These are phyloP conservation scores for Helotiales sp. DNA, from an alignment of 2,329 filamentous ascomycete species.

Conservation along the genomic window DNA sequence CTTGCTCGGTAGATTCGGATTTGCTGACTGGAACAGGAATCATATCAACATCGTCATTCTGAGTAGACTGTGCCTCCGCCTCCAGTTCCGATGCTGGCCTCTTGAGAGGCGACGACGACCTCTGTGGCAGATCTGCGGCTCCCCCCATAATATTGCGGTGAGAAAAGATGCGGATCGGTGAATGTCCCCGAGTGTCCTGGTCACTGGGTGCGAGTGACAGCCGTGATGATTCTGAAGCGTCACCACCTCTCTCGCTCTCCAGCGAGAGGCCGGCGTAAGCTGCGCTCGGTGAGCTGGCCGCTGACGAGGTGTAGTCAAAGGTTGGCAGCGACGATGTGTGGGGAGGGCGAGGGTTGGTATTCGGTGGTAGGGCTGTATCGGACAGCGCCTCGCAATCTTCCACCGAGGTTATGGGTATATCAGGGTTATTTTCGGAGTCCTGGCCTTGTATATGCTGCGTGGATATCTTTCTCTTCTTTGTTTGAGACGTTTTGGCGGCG, in stretches of 20 bases:
- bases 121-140: constrained; percentile 56
- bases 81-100: constrained; percentile 51
- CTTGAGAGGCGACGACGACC: constrained; percentile 66
- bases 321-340: constrained; percentile 42
- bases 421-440: constrained; percentile 27
- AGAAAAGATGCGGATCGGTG: constrained; percentile 47
- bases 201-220: constrained; percentile 37
- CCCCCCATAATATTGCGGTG: constrained; percentile 60
- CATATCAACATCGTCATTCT: constrained; percentile 37
- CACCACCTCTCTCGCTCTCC: constrained; percentile 52
- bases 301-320: constrained; percentile 53
- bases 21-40: constrained; percentile 22
- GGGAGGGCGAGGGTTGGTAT: constrained; percentile 46
- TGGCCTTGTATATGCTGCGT: constrained; percentile 28
- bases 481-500: constrained; percentile 70
- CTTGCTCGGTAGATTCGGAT: constrained; percentile 13
- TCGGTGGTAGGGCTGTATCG: constrained; percentile 48
- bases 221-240: constrained; percentile 29
- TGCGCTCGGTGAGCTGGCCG: constrained; percentile 57
- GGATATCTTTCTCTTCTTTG: constrained; percentile 71
- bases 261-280: constrained; percentile 58
- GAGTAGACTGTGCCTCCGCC: constrained; percentile 24
- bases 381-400: constrained; percentile 46
- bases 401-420: constrained; percentile 33
- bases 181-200: constrained; percentile 42